A percentile compares a stretch with the other conserved stretches of the same genome.
phyloP scores from a whole-genome alignment of 23 red algal species.

The Gracilaria vermiculophylla region DNA sequence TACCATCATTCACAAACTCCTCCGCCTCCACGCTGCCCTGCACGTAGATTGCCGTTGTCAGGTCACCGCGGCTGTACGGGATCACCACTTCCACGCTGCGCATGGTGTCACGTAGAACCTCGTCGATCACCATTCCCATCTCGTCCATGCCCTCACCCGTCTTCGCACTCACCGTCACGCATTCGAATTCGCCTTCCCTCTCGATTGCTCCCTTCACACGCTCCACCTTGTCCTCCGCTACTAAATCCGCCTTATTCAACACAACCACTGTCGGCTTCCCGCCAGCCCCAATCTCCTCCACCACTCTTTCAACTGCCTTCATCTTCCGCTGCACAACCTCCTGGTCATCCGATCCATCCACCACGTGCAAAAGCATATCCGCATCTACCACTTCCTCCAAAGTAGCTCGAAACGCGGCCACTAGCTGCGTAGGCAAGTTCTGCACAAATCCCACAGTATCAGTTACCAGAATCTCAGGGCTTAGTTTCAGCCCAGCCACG shows the following conservation, averaged over 20 bases:
- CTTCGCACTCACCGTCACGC: slow-evolving; percentile 67
- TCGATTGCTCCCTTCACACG: background rate
- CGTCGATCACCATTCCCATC: slow-evolving; percentile 53
- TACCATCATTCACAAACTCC: slow-evolving; percentile 67
- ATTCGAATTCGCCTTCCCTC: background rate
- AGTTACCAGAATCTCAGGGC: slow-evolving; percentile 76
- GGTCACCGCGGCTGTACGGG: slow-evolving; percentile 74
- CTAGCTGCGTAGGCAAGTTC: slow-evolving; percentile 94
- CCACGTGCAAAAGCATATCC: slow-evolving; percentile 92
- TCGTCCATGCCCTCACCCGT: slow-evolving; percentile 76
- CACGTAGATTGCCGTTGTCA: slow-evolving; percentile 64
- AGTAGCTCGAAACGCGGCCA: slow-evolving; percentile 94
- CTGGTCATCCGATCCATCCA: slow-evolving; percentile 60
- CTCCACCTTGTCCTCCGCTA: slow-evolving; percentile 29
- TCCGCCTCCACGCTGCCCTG: slow-evolving; percentile 68
- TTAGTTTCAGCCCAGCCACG: slow-evolving; percentile 68
- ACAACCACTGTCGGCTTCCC: slow-evolving; percentile 83
- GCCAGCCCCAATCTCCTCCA: slow-evolving; percentile 70
- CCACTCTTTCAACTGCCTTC: slow-evolving; percentile 69
- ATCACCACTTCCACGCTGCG: slow-evolving; percentile 72
- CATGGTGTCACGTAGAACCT: slow-evolving; percentile 67
- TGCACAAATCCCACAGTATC: slow-evolving; percentile 98
- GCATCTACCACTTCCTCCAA: slow-evolving; percentile 94
- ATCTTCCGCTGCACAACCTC: slow-evolving; percentile 59
- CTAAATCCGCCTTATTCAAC: slow-evolving; percentile 89